Evolutionary conservation across 306 rosid species (phyloP).

Genomic region (Quercus agrifolia): DNA sequence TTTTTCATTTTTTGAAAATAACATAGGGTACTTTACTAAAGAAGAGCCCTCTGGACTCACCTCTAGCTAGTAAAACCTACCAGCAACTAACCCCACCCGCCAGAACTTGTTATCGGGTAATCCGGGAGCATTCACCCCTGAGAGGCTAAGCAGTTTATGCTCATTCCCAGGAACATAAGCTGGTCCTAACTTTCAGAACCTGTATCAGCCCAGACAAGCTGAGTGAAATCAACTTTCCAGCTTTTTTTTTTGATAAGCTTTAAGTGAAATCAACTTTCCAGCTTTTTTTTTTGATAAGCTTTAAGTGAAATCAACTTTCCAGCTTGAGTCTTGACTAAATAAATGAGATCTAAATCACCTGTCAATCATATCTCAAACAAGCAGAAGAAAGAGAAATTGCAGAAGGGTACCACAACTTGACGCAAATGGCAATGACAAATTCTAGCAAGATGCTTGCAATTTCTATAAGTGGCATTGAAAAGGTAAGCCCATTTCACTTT

Average conservation of each 20-base stretch:
- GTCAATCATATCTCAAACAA: neutral
- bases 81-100: too few relatives aligned
- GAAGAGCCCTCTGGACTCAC: too few relatives aligned
- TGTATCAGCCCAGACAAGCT: neutral
- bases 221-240: neutral
- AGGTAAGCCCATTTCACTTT: neutral
- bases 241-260: neutral
- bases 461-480: neutral
- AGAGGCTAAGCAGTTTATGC: too few relatives aligned
- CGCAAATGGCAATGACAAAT: neutral
- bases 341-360: neutral
- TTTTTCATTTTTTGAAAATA: too few relatives aligned
- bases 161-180: neutral
- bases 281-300: neutral
- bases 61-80: too few relatives aligned
- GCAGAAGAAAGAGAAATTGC: neutral
- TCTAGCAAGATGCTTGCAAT: neutral
- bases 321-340: neutral
- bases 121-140: too few relatives aligned
- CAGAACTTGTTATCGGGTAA: too few relatives aligned
- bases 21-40: too few relatives aligned
- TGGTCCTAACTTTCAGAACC: neutral
- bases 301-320: neutral
- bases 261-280: neutral
- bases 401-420: neutral